A percentile compares a stretch with the other conserved stretches of the same genome.
These are phyloP conservation scores for Verticillium dahliae DNA, from an alignment of 2,329 filamentous ascomycete species.

Conservation along the genomic window DNA sequence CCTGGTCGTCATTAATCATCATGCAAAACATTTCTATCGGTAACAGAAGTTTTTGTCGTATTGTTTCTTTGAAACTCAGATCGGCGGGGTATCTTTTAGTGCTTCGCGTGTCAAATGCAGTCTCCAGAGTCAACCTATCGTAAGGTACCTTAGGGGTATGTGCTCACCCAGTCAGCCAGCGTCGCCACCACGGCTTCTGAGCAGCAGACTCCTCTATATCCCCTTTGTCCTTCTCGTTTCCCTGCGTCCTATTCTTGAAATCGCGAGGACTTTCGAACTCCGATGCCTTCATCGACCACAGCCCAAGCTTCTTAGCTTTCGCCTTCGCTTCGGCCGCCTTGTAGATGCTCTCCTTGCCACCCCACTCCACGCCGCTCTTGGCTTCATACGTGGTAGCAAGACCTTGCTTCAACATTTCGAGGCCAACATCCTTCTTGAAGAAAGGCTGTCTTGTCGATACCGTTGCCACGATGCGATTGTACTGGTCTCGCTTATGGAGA, in stretches of 20 bases:
- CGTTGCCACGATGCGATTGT: constrained; percentile 82
- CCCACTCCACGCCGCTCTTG: constrained; percentile 84
- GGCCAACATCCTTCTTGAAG: constrained; percentile 71
- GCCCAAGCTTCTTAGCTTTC: constrained; percentile 56
- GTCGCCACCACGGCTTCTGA: constrained; percentile 9
- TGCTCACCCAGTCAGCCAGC: constrained; percentile 4
- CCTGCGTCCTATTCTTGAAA: constrained; percentile 61
- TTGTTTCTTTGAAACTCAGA: neutral
- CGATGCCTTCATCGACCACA: constrained; percentile 65
- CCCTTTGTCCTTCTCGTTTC: constrained; percentile 16
- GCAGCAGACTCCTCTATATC: constrained; percentile 15
- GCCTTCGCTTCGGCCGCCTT: constrained; percentile 60
- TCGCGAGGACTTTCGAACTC: constrained; percentile 77
- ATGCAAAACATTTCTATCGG: too few species aligned
- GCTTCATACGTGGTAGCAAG: constrained; percentile 91
- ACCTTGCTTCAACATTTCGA: constrained; percentile 81
- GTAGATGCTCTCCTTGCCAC: constrained; percentile 60
- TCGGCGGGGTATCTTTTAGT: neutral
- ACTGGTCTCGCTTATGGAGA: constrained; percentile 82
- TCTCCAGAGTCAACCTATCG: neutral
- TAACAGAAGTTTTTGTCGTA: neutral
- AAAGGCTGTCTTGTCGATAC: constrained; percentile 64
- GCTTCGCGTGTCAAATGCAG: neutral
- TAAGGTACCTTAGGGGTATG: neutral
- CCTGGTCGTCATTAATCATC: too few species aligned